Percentiles rank a stretch among this genome's conserved stretches.
Conservation (phyloP, 2,329 filamentous ascomycete genomes). For the Aspergillus japonicus region DNA sequence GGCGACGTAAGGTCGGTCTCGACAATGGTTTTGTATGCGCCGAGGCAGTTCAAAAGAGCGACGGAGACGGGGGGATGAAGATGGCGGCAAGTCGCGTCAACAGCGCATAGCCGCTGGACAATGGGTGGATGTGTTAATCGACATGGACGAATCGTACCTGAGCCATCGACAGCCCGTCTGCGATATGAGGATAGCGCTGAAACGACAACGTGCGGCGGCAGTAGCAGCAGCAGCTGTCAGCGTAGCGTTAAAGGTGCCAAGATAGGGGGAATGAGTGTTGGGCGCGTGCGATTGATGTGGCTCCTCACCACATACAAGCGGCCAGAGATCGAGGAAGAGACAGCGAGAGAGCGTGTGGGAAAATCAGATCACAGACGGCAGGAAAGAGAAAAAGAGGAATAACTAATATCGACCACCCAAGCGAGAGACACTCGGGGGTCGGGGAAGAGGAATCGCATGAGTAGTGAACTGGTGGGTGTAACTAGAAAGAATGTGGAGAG, state of each 20-base stretch:
- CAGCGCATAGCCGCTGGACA: constrained; percentile 18
- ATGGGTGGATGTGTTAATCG: constrained; percentile 12
- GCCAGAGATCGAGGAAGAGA: not conserved
- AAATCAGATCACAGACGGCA: not conserved
- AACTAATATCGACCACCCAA: not conserved
- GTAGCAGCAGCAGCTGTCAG: not conserved
- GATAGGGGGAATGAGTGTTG: constrained; percentile 11
- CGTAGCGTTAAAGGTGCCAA: constrained; percentile 16
- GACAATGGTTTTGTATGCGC: constrained; percentile 4
- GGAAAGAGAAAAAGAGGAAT: not conserved
- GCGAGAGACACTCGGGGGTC: not conserved
- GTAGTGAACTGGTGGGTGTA: not conserved
- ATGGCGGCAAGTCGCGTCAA: constrained; percentile 16
- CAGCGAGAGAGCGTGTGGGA: not conserved
- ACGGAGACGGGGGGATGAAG: constrained; percentile 10
- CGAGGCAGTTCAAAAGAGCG: constrained; percentile 14
- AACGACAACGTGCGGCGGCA: constrained; percentile 6
- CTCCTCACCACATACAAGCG: constrained; percentile 11
- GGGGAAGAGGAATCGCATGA: not conserved
- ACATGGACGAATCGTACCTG: constrained; percentile 12
- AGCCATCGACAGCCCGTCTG: constrained; percentile 9
- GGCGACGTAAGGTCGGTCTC: not conserved
- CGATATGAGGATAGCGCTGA: constrained; percentile 4
- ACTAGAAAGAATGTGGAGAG: not conserved
- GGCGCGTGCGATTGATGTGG: constrained; percentile 14